Evolutionary conservation across 1,284 basidiomycete species (phyloP).

Genomic region (Rhodofomes roseus): DNA sequence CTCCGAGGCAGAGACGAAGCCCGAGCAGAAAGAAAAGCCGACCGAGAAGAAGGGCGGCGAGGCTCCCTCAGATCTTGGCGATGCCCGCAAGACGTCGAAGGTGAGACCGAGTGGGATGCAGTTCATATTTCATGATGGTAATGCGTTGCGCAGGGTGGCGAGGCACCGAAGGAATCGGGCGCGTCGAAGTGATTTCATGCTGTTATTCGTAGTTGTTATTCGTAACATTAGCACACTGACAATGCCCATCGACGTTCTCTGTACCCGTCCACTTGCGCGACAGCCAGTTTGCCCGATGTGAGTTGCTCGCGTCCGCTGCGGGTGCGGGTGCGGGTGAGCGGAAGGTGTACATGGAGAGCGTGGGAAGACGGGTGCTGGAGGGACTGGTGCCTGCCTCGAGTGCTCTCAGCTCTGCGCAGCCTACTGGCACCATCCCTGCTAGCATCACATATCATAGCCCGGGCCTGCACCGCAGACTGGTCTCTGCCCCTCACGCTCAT

Average conservation of each 20-base stretch:
- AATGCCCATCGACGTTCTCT: conserved; percentile 3
- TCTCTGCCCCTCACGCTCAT: conserved; percentile 1
- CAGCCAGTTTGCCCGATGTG: neutral
- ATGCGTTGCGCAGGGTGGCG: conserved; percentile 12
- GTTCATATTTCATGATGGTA: neutral
- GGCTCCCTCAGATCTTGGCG: conserved; percentile 14
- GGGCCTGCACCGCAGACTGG: conserved; percentile 6
- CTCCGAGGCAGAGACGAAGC: conserved; percentile 17
- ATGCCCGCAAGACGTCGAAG: conserved; percentile 13
- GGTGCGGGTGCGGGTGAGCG: neutral
- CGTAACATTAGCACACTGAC: neutral
- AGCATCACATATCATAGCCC: neutral
- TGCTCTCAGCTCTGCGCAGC: neutral
- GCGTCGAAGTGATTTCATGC: neutral
- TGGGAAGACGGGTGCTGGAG: neutral
- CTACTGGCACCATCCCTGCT: neutral
- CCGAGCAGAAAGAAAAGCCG: conserved; percentile 20
- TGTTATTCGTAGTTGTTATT: conserved; percentile 1
- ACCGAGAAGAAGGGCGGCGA: conserved; percentile 11
- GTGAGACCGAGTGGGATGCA: conserved; percentile 8
- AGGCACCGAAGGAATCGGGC: conserved; percentile 20
- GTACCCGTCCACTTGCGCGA: neutral
- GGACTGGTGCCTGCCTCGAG: conserved; percentile 1
- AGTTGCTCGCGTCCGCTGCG: neutral
- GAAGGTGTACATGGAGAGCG: neutral